Base-by-base conservation (phyloP, 768 basidiomycete species). In the Sarcodon aspratus region DNA sequence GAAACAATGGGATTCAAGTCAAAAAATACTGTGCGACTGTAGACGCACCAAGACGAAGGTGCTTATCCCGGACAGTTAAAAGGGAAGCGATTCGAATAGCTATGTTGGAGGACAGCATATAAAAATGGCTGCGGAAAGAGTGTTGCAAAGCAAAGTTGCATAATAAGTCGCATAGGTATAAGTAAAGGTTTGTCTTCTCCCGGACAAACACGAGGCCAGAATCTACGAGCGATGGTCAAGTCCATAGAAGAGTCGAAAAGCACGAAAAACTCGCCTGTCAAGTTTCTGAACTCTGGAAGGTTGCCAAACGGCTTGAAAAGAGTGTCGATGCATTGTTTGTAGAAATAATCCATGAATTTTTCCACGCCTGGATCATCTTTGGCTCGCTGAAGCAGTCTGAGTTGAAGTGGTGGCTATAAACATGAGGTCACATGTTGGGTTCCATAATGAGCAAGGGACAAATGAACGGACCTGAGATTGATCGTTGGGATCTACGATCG, bases 321-420 rank as follows among this genome's bases (percentile, higher is more conserved):
- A n/a, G 74, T 73, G n/a, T 74, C 66, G 51, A 84, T 69, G 60
- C 85, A 89, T 42, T 78, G 71, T 63, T 91, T 90, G 69, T 97
- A 97, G 65, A 97, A 95, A 62, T 91, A 90, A 36, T 93, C 85
- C 59, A 94, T 71, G 70, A 93, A 99, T 49, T 80, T 78, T 63
- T 98, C 96, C 1, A 83, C 84, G 34, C 79, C 76, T 6, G 86
- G 84, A 47, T 91, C 88, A 54, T 95, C 93, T 63, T 86, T 91
- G 48, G 67, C 58, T 6, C 82, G 79, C 32, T 69, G 73, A 63
- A 71, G 63, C 42, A 72, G 64, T 63, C 79, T 74, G 44, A 67
- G 66, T 36, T 56, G 62, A 44, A 64, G 57, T 59, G 56, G 55
- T 43, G 59, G 53, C 62, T 64, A 45, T 36, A 49, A 48, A 47